Evolutionary conservation across 768 basidiomycete genomes (phyloP), one percentile per base, ranked within the genome.

Genomic region (Aureoboletus auriporus): DNA sequence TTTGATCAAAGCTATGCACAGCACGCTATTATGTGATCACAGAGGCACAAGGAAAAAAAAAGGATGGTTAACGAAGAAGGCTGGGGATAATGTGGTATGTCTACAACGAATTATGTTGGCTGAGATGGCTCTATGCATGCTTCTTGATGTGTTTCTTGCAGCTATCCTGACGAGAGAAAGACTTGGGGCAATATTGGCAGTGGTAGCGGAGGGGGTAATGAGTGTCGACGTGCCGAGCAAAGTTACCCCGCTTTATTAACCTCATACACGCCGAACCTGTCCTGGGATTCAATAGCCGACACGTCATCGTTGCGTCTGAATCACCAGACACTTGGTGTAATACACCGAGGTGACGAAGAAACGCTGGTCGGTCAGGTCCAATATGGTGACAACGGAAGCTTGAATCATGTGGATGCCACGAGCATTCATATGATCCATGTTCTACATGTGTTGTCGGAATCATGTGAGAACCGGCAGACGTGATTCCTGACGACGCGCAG

Each of bases 121-220:
- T 17, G 2, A 2, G 8, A 34, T 4, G 34, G 11, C 5, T 17
- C 27, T 50, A 5, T 23, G 8, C 0, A 40, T 63, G 62, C n/a
- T 47, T 23, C 27, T 4, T 46, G 10, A 64, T 12, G n/a, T 63
- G 64, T 2, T 30, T 16, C 1, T 3, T 43, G 43, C 46, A 38
- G 44, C 28, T 63, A 34, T 66, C 62, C 39, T 35, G 20, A 4
- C 62, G 64, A 9, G 61, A 64, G 44, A 64, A 63, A 8, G 49
- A 36, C 20, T 39, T 61, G 1, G n/a, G 29, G 41, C 64, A 63
- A 11, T 44, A 5, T 7, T 20, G 39, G 35, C 64, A 63, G 4
- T 27, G 10, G 39, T 45, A 44, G 26, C 58, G 62, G 11, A 45
- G 5, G 1, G n/a, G 42, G 14, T 58, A 58, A 33, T 66, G 62